Conservation (phyloP, 176 grass and related monocot species). For the Musa itinerans region DNA sequence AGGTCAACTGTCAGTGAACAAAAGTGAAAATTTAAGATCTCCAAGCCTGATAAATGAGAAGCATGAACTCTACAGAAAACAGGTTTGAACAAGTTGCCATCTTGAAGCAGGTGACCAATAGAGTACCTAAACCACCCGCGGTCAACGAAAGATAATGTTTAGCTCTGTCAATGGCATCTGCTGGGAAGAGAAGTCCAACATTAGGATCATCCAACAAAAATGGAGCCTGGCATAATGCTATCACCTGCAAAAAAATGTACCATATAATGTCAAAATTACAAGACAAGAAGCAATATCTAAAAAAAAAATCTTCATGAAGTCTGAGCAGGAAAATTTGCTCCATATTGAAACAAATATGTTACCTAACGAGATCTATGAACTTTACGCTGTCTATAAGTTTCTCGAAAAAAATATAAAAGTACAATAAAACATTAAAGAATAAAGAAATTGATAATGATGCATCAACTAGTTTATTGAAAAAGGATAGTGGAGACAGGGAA, state of each 20-base stretch:
- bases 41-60: neutral
- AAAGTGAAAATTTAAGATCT: neutral
- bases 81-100: neutral
- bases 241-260: constrained; percentile 39
- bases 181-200: constrained; percentile 83
- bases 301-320: neutral
- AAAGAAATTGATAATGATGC: neutral
- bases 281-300: neutral
- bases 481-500: neutral
- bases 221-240: constrained; percentile 94
- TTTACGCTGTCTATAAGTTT: neutral
- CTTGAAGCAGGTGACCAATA: neutral
- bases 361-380: neutral
- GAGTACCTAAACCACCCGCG: constrained; percentile 70
- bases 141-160: constrained; percentile 83
- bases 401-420: neutral
- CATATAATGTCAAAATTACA: neutral
- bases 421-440: neutral
- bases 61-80: too few species aligned
- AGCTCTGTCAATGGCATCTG: constrained; percentile 78
- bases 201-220: constrained; percentile 95
- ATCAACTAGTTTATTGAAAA: neutral
- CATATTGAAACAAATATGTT: neutral
- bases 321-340: neutral
- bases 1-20: too few species aligned